Base-by-base conservation (phyloP, 2,329 filamentous ascomycete species). In the Stemphylium lycopersici region DNA sequence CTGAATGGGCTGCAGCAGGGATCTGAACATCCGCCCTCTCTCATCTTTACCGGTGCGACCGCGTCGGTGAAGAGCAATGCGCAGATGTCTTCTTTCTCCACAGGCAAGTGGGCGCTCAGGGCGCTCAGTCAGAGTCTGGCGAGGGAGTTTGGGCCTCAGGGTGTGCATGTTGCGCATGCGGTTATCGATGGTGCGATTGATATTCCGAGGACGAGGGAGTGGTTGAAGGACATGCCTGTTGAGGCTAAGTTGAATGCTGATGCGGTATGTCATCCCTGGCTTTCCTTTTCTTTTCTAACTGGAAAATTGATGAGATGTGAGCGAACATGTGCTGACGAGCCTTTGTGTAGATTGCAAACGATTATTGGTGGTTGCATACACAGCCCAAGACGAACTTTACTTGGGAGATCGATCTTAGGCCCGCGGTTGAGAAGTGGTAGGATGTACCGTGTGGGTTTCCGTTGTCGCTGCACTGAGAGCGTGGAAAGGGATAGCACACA, bases 31-130 rank as follows among this genome's bases (percentile, higher is more conserved):
- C 90, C 91, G 4, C 91, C 91, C 0, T 88, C 89, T 0, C 79
- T 96, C 16, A 88, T 96, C 67, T 90, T 96, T 75, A 96, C 92
- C 0, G 92, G 92, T 29, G 91, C 92, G 0, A 96, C 92, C 0
- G 92, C 91, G 0, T 90, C 88, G 0, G 63, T 93, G 15, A 89
- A 87, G 66, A 90, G 89, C 3, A 88, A 86, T 10, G 86, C 90
- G 0, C 78, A 80, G 11, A 89, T 91, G 73, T 79, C 86, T 1
- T 78, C 83, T 6, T 96, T 96, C 68, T 88, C 91, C 0, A 84
- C 87, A 2, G 89, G 88, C 24, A 96, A 96, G 72, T 96, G 91
- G 71, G 91, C 90, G 3, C 78, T 89, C 63, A 82, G 92, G 29
- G 90, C 88, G 0, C 76, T 96, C 45, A 82, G 84, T 0, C 90